A percentile compares a stretch with the other conserved stretches of the same genome.
Evolutionary conservation across 805 yeast species (phyloP).

Genomic region (Naumovozyma dairenensis): DNA sequence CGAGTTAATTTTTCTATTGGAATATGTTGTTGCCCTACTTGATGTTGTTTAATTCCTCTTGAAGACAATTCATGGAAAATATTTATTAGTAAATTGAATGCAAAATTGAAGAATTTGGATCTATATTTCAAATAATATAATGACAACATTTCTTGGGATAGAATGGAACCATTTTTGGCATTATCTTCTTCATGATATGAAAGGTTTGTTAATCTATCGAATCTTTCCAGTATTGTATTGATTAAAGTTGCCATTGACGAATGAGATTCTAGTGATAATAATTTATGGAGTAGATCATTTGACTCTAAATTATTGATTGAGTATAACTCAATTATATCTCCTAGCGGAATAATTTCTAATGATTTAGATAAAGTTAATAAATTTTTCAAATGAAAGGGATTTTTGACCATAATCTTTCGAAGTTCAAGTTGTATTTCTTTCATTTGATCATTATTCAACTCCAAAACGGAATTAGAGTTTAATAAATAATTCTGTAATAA

Average conservation of each 20-base stretch:
- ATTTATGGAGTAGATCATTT: constrained; percentile 9
- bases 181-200: background rate
- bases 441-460: constrained; percentile 2
- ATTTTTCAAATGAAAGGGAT: constrained; percentile 25
- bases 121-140: constrained; percentile 25
- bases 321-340: constrained; percentile 23
- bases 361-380: constrained; percentile 21
- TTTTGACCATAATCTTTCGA: constrained; percentile 15
- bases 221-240: constrained; percentile 2
- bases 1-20: constrained; percentile 2
- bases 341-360: constrained; percentile 21
- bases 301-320: constrained; percentile 23
- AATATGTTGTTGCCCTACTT: background rate
- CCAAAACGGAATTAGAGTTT: background rate
- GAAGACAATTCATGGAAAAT: background rate
- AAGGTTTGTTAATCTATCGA: constrained; percentile 12
- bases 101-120: constrained; percentile 19
- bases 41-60: background rate
- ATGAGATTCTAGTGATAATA: constrained; percentile 11
- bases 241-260: constrained; percentile 4
- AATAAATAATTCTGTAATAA: constrained; percentile 14
- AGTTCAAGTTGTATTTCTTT: constrained; percentile 13
- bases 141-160: constrained; percentile 10
- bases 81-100: constrained; percentile 11
- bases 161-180: too few relatives aligned